Percentiles rank a stretch among this genome's conserved stretches.
Conservation (phyloP, 345 rosid species). For the Dipteronia dyeriana region DNA sequence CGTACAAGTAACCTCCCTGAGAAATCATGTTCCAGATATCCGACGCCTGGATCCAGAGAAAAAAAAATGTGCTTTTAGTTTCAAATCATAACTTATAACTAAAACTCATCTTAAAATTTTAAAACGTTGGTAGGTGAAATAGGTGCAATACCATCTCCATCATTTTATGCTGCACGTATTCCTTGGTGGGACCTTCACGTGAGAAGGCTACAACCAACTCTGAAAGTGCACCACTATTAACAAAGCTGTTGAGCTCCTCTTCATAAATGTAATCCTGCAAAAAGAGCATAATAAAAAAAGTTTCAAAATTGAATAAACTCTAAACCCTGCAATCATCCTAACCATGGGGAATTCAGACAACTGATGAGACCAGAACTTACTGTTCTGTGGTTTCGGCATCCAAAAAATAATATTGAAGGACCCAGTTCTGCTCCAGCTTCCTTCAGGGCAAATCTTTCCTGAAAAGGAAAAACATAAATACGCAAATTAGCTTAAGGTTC, state of each 20-base stretch:
- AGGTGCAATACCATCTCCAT: conserved; percentile 58
- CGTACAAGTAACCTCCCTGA: conserved; percentile 80
- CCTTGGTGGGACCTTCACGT: conserved; percentile 94
- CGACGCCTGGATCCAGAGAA: conserved; percentile 50
- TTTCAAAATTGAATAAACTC: conserved; percentile 2
- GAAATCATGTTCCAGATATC: conserved; percentile 80
- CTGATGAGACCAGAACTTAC: conserved; percentile 34
- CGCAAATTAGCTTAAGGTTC: conserved; percentile 4
- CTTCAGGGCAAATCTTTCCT: conserved; percentile 79
- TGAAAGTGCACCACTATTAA: conserved; percentile 68
- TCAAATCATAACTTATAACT: background rate
- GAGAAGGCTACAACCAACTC: conserved; percentile 89
- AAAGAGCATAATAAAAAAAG: background rate
- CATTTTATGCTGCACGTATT: conserved; percentile 94
- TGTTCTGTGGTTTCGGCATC: conserved; percentile 89
- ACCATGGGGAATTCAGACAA: conserved; percentile 5
- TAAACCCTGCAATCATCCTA: background rate
- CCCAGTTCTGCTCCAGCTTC: conserved; percentile 84
- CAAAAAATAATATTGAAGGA: conserved; percentile 77
- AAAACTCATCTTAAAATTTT: background rate
- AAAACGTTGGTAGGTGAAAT: conserved; percentile 14
- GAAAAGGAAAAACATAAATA: conserved; percentile 20
- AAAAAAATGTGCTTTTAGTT: conserved; percentile 8
- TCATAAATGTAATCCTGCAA: conserved; percentile 87
- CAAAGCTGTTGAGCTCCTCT: conserved; percentile 79